These are phyloP conservation scores for Claviceps spartinae DNA, from an alignment of 2,329 filamentous ascomycete genomes.

Conservation along the genomic window DNA sequence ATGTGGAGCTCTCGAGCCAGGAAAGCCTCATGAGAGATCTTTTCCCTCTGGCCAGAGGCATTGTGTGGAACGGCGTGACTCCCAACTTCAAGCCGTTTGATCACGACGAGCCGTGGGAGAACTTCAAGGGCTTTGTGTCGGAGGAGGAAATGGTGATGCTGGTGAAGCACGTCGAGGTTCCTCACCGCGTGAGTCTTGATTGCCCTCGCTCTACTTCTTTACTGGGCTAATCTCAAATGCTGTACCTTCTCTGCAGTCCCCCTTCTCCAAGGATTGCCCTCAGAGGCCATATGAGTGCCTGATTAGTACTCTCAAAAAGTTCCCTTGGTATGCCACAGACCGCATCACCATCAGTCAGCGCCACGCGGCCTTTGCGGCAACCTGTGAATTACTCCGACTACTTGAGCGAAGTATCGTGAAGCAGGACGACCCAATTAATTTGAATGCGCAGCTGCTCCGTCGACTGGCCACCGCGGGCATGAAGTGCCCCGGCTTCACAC, in stretches of 20 bases:
- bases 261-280: conserved; percentile 45
- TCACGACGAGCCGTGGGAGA: conserved; percentile 29
- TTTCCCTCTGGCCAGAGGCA: conserved; percentile 43
- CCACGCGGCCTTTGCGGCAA: conserved; percentile 35
- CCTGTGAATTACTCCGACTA: conserved; percentile 32
- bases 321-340: conserved; percentile 47
- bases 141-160: conserved; percentile 52
- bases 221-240: background rate
- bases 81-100: conserved; percentile 27
- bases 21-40: conserved; percentile 45
- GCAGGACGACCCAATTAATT: conserved; percentile 25
- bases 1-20: conserved; percentile 43
- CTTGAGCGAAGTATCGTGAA: conserved; percentile 30
- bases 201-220: background rate
- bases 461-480: conserved; percentile 40
- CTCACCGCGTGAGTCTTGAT: conserved; percentile 40
- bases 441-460: conserved; percentile 39
- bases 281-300: conserved; percentile 53
- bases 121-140: conserved; percentile 47
- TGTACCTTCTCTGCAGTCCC: conserved; percentile 28
- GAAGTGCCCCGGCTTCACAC: conserved; percentile 46
- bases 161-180: conserved; percentile 47
- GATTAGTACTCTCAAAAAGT: conserved; percentile 48
- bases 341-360: conserved; percentile 46
- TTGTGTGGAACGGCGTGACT: conserved; percentile 37